Percentiles rank a stretch among this genome's conserved stretches.
phyloP scores from a whole-genome alignment of 805 yeast genomes.

The Candida nanaspora region DNA sequence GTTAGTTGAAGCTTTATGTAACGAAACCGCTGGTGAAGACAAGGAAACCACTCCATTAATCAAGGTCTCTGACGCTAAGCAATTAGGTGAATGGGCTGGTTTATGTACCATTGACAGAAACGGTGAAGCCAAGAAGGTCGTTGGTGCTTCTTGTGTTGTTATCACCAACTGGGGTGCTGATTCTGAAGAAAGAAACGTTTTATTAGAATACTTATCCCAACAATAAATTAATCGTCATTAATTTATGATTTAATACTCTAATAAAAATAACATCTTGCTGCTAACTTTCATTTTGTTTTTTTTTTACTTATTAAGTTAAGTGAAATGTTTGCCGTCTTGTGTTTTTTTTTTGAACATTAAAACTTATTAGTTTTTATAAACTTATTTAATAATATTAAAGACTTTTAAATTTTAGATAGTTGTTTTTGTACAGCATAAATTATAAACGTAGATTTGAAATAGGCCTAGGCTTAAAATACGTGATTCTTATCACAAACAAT shows the following conservation, averaged over 20 bases:
- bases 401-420: too few species aligned
- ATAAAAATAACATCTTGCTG: too few species aligned
- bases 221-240: conserved; percentile 41
- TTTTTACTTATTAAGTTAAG: background rate
- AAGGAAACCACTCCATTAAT: conserved; percentile 94
- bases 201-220: conserved; percentile 92
- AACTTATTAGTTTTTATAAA: too few species aligned
- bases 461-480: too few species aligned
- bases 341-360: too few species aligned
- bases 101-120: conserved; percentile 99
- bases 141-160: conserved; percentile 99
- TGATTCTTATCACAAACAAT: too few species aligned
- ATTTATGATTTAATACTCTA: background rate
- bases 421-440: too few species aligned
- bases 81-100: conserved; percentile 99
- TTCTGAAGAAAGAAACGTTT: conserved; percentile 93
- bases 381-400: too few species aligned
- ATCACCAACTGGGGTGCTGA: conserved; percentile 99
- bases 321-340: too few species aligned
- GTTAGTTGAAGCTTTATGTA: conserved; percentile 98
- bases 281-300: too few species aligned
- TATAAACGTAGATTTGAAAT: too few species aligned
- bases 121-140: conserved; percentile 99
- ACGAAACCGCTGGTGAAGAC: conserved; percentile 94
- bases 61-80: conserved; percentile 99